A percentile compares a stretch with the other conserved stretches of the same genome.
These are phyloP conservation scores for Trametes elegans DNA, from an alignment of 768 basidiomycete species.

Conservation along the genomic window DNA sequence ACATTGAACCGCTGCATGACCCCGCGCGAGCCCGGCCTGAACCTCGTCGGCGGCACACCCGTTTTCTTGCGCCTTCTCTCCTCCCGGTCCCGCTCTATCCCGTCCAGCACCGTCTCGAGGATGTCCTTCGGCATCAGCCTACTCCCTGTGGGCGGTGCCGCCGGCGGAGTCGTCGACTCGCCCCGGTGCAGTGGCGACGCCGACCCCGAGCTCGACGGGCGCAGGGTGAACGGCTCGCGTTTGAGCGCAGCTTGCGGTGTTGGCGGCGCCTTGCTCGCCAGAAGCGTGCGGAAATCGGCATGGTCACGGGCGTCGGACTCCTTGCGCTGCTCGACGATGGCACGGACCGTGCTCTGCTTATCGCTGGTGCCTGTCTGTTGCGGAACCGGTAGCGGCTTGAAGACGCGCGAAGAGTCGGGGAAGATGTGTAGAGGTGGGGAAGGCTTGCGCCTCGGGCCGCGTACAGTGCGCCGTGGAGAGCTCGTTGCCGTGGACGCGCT, in stretches of 20 bases:
- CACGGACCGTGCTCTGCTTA: background rate
- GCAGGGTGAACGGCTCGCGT: background rate
- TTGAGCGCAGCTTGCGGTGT: background rate
- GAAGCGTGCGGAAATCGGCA: background rate
- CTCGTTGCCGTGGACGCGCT: background rate
- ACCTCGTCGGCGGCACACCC: background rate
- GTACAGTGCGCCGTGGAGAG: background rate
- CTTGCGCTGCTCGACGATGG: background rate
- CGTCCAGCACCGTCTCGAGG: background rate
- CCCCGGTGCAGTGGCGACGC: background rate
- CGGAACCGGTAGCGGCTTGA: background rate
- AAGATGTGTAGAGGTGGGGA: background rate
- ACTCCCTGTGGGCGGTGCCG: too few species aligned
- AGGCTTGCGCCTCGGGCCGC: background rate
- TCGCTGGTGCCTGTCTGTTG: background rate
- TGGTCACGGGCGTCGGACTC: background rate
- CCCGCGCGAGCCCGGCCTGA: background rate
- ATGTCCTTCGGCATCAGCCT: too few species aligned
- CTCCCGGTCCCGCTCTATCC: background rate
- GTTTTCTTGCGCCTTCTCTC: background rate
- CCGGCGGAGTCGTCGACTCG: background rate
- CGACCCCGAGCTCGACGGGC: background rate
- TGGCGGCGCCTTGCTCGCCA: conserved; percentile 2
- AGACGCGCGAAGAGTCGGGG: background rate
- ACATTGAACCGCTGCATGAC: conserved; percentile 10